phyloP scores from a whole-genome alignment of 2,329 filamentous ascomycete genomes.

The Aspergillus sp. region DNA sequence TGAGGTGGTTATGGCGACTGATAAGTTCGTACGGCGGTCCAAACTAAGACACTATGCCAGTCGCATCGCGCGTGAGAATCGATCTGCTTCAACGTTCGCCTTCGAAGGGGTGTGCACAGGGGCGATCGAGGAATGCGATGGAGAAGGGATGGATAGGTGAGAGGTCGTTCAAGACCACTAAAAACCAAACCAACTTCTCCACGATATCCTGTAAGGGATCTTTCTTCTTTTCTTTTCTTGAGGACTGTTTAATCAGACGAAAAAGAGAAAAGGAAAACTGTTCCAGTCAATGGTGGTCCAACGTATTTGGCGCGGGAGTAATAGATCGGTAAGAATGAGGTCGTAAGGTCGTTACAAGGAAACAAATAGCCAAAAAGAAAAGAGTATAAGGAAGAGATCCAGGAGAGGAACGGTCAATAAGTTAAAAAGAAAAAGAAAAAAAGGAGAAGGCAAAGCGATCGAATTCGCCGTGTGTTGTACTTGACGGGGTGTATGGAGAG shows the following conservation, averaged over 20 bases:
- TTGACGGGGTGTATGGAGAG: slow-evolving; percentile 7
- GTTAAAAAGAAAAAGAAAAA: slow-evolving; percentile 19
- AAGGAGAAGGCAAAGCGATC: slow-evolving; percentile 12
- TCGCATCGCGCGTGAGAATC: background rate
- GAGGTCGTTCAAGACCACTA: background rate
- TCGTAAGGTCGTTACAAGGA: slow-evolving; percentile 19
- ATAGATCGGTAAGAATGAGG: slow-evolving; percentile 5
- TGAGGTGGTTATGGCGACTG: background rate
- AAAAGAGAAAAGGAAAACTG: background rate
- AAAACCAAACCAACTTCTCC: background rate
- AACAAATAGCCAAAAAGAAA: slow-evolving; percentile 12
- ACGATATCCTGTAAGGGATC: background rate
- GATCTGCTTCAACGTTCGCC: background rate
- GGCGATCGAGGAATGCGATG: background rate
- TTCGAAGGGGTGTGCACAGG: background rate
- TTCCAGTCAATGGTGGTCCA: slow-evolving; percentile 6
- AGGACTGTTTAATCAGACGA: background rate
- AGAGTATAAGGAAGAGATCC: slow-evolving; percentile 2
- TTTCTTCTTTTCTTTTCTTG: background rate
- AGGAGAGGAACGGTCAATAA: slow-evolving; percentile 4
- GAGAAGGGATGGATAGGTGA: background rate
- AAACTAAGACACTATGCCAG: background rate
- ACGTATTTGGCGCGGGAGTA: slow-evolving; percentile 1
- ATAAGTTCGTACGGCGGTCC: background rate
- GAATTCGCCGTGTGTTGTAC: slow-evolving; percentile 7